Conservation (phyloP, 306 rosid species). For the Fragaria vesca region DNA sequence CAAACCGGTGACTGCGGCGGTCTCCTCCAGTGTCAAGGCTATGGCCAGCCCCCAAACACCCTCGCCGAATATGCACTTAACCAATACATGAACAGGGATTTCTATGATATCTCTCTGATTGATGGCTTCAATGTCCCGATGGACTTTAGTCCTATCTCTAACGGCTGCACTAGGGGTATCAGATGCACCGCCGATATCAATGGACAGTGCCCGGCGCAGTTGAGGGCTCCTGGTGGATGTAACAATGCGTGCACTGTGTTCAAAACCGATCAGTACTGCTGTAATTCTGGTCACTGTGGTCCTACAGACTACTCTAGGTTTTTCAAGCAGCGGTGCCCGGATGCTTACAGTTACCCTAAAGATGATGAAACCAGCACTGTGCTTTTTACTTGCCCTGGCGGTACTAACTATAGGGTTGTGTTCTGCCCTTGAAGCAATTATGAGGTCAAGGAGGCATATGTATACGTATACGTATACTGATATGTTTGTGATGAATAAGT, state of each 20-base stretch:
- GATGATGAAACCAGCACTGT: background rate
- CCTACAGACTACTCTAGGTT: background rate
- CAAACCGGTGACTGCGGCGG: background rate
- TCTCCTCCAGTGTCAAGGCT: background rate
- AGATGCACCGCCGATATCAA: background rate
- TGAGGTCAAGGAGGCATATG: background rate
- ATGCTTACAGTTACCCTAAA: background rate
- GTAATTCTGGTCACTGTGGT: background rate
- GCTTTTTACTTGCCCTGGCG: background rate
- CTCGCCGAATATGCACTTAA: background rate
- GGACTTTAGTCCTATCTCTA: background rate
- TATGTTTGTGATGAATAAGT: background rate
- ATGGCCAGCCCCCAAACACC: background rate
- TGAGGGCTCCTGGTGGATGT: background rate
- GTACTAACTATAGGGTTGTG: background rate
- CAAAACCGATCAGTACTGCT: conserved; percentile 5
- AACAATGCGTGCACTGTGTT: conserved; percentile 23
- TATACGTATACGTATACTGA: background rate
- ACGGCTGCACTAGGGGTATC: background rate
- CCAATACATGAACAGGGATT: background rate
- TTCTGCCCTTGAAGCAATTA: background rate
- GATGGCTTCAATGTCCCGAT: background rate
- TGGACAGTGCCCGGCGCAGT: background rate
- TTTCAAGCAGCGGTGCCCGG: background rate
- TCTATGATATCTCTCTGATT: background rate